Percentiles rank a stretch among this genome's conserved stretches.
Evolutionary conservation across 805 yeast species (phyloP).

Genomic region (Barnettozyma sucrosica): DNA sequence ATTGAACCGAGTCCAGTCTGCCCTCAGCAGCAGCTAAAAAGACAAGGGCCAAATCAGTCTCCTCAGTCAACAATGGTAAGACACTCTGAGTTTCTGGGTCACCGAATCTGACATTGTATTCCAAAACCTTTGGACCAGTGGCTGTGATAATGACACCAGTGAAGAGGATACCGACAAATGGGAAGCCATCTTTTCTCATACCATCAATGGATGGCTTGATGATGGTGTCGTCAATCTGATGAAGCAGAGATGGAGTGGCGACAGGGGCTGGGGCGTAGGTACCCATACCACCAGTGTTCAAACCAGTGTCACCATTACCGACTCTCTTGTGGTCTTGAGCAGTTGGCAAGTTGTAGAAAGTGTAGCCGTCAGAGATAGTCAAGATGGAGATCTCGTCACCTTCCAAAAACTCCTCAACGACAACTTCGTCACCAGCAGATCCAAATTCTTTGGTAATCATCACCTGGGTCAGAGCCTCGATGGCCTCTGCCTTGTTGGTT

Average conservation of each 20-base stretch:
- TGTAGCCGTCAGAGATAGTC: constrained; percentile 90
- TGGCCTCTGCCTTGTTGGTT: constrained; percentile 74
- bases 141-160: constrained; percentile 90
- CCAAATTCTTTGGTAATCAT: constrained; percentile 92
- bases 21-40: constrained; percentile 93
- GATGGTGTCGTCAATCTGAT: constrained; percentile 65
- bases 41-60: constrained; percentile 89
- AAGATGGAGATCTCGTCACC: constrained; percentile 95
- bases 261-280: constrained; percentile 98
- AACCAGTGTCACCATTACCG: constrained; percentile 89
- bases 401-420: constrained; percentile 90
- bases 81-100: constrained; percentile 99
- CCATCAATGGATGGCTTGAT: constrained; percentile 92
- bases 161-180: constrained; percentile 92
- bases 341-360: constrained; percentile 85
- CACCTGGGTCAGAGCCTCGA: constrained; percentile 73
- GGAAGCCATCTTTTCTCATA: constrained; percentile 91
- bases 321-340: constrained; percentile 98
- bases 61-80: constrained; percentile 72
- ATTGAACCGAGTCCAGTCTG: constrained; percentile 78
- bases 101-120: constrained; percentile 96
- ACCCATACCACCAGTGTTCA: constrained; percentile 99
- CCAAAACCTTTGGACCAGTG: constrained; percentile 90
- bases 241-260: constrained; percentile 71
- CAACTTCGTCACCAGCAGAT: constrained; percentile 89